phyloP scores from a whole-genome alignment of 2,329 filamentous ascomycete species.

The Hymenoscyphus infarciens region DNA sequence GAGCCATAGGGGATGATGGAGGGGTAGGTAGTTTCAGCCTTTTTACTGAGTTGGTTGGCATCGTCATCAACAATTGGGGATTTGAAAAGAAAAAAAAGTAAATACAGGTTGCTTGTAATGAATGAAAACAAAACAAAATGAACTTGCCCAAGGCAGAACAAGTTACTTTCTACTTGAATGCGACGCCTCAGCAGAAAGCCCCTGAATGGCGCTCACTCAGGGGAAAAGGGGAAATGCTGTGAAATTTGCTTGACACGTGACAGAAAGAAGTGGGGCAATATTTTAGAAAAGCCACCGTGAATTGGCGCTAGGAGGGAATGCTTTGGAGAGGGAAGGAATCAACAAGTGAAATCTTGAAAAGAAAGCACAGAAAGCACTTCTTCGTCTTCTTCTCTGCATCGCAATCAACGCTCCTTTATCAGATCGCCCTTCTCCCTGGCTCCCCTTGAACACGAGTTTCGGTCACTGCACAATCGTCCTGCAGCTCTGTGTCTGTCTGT shows the following conservation, averaged over 20 bases:
- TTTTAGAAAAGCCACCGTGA: neutral
- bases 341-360: constrained; percentile 10
- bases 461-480: constrained; percentile 21
- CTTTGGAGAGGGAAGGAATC: constrained; percentile 16
- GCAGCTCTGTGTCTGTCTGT: neutral
- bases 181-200: no score
- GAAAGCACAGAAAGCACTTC: neutral
- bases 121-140: neutral
- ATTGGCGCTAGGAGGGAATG: constrained; percentile 8
- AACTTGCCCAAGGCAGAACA: no score
- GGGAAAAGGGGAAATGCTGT: no score
- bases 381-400: constrained; percentile 16
- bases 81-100: neutral
- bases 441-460: neutral
- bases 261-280: no score
- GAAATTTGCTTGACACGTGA: no score
- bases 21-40: constrained; percentile 24
- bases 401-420: constrained; percentile 10
- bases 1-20: constrained; percentile 9
- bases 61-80: neutral
- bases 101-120: constrained; percentile 1
- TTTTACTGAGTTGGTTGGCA: constrained; percentile 2
- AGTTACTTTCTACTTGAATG: no score
- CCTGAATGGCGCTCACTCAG: no score
- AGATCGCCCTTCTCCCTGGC: neutral